These are phyloP conservation scores for Saccharum officinarum DNA, from an alignment of 176 grass and related monocot species.

Conservation along the genomic window DNA sequence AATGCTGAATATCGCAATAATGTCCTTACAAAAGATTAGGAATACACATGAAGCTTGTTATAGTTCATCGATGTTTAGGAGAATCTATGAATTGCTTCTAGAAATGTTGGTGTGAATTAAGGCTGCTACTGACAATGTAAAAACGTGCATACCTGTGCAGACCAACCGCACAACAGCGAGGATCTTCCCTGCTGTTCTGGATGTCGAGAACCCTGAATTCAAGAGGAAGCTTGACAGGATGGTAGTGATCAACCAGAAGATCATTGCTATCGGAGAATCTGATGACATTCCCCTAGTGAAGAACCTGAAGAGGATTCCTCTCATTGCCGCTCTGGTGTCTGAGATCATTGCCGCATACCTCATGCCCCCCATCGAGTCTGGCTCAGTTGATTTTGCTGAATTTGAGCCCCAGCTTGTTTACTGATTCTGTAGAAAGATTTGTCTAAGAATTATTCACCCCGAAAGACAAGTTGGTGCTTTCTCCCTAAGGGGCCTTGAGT, in stretches of 20 bases:
- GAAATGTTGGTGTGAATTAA: neutral
- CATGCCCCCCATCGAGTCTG: slow-evolving; percentile 88
- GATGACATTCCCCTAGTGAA: slow-evolving; percentile 65
- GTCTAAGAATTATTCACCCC: neutral
- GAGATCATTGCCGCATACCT: slow-evolving; percentile 87
- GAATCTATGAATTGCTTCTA: neutral
- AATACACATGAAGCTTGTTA: neutral
- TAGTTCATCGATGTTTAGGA: neutral
- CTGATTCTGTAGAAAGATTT: slow-evolving; percentile 50
- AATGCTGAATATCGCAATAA: slow-evolving; percentile 13
- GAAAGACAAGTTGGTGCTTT: slow-evolving; percentile 31
- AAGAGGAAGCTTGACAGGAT: slow-evolving; percentile 93
- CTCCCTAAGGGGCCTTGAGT: slow-evolving; percentile 22
- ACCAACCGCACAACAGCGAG: slow-evolving; percentile 91
- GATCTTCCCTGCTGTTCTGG: slow-evolving; percentile 91
- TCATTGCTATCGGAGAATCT: slow-evolving; percentile 50
- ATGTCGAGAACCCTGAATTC: slow-evolving; percentile 96
- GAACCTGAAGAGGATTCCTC: slow-evolving; percentile 93
- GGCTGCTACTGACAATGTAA: neutral
- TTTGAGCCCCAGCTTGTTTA: slow-evolving; percentile 91
- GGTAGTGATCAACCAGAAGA: slow-evolving; percentile 78
- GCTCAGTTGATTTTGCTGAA: slow-evolving; percentile 90
- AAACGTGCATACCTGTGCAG: slow-evolving; percentile 44
- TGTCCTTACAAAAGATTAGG: slow-evolving; percentile 4
- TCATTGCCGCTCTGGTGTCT: slow-evolving; percentile 62